These are phyloP conservation scores for Drosera capensis DNA, from an alignment of 148 eudicot genomes.

Conservation along the genomic window DNA sequence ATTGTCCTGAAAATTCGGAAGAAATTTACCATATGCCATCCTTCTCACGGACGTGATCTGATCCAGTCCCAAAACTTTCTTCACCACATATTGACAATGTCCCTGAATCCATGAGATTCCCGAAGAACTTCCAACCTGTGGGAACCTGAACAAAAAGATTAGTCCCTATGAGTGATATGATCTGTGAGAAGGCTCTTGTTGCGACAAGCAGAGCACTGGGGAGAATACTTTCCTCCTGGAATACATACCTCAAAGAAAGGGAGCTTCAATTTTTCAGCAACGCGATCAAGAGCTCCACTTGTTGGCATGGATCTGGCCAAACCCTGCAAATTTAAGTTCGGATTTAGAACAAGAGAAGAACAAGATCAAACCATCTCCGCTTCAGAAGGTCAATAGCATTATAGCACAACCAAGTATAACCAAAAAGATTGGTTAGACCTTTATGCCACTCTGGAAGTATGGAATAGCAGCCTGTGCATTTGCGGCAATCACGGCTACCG, in stretches of 20 bases:
- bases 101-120: slow-evolving; percentile 96
- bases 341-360: too few species aligned
- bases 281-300: slow-evolving; percentile 98
- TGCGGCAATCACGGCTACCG: slow-evolving; percentile 97
- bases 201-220: background rate
- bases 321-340: slow-evolving; percentile 36
- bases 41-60: slow-evolving; percentile 98
- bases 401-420: background rate
- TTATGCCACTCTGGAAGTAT: slow-evolving; percentile 63
- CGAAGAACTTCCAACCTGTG: slow-evolving; percentile 99
- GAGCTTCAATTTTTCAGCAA: slow-evolving; percentile 71
- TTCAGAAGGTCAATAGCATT: background rate
- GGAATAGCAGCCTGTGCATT: slow-evolving; percentile 89
- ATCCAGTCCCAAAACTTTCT: slow-evolving; percentile 99
- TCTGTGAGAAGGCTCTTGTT: background rate
- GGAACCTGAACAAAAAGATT: slow-evolving; percentile 55
- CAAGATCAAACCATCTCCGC: too few species aligned
- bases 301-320: slow-evolving; percentile 99
- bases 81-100: slow-evolving; percentile 90
- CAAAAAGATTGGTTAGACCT: slow-evolving; percentile 26
- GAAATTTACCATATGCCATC: slow-evolving; percentile 90
- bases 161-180: slow-evolving; percentile 6
- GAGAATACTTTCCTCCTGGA: background rate
- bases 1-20: background rate
- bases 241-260: slow-evolving; percentile 84